phyloP scores from a whole-genome alignment of 1,139 yeast genomes.

The Zygoascus meyerae region DNA sequence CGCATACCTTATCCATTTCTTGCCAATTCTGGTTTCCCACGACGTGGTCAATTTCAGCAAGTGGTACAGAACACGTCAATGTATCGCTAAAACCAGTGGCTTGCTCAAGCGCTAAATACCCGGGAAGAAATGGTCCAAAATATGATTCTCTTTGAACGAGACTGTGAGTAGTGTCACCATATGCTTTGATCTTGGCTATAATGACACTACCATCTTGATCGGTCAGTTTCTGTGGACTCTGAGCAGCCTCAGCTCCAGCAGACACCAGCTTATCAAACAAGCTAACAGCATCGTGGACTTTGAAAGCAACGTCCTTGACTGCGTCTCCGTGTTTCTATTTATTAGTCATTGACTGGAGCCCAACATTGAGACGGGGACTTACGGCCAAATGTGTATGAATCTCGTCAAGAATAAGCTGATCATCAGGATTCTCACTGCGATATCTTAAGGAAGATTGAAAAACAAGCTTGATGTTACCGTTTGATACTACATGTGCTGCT shows the following conservation, averaged over 20 bases:
- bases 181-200: conserved; percentile 52
- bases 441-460: conserved; percentile 39
- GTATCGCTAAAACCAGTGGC: conserved; percentile 21
- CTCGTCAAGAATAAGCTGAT: conserved; percentile 30
- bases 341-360: background rate
- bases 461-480: conserved; percentile 52
- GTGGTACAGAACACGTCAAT: conserved; percentile 34
- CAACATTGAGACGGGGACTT: background rate
- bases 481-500: conserved; percentile 55
- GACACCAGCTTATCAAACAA: conserved; percentile 44
- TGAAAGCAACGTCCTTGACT: conserved; percentile 64
- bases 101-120: conserved; percentile 33
- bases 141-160: conserved; percentile 44
- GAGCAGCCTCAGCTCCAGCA: conserved; percentile 50
- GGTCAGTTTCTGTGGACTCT: conserved; percentile 36
- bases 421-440: conserved; percentile 26
- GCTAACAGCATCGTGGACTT: conserved; percentile 45
- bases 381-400: conserved; percentile 37
- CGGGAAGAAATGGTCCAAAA: conserved; percentile 51
- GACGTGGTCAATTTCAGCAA: conserved; percentile 60
- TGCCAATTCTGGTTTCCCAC: conserved; percentile 76
- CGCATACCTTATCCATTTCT: conserved; percentile 53
- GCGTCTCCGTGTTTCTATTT: conserved; percentile 62
- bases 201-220: conserved; percentile 51
- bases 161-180: conserved; percentile 66